Base-by-base conservation (phyloP, 805 yeast genomes). In the Kazachstania psychrophila region DNA sequence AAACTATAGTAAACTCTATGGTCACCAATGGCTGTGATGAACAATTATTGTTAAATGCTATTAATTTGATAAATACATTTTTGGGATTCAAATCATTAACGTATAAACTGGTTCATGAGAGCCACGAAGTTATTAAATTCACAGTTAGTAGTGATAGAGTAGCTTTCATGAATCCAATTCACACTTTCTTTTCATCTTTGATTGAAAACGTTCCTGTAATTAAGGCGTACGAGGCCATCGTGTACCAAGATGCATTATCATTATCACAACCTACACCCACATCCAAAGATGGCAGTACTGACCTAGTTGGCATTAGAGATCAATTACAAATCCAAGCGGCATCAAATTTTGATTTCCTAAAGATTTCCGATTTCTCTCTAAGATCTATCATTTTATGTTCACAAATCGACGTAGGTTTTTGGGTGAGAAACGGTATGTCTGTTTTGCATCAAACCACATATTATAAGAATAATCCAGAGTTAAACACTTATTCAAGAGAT, bases 381-480 rank as follows among this genome's bases (percentile, higher is more conserved):
- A 67, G 81, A 52, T 69, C 79, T 12, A 61, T 77, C 23, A 86
- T 78, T 1, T 60, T 79, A 22, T 68, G 72, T 14, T 60, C 77
- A 3, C 89, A 81, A 48, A 72, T 79, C 3, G 69, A 69, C 23
- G 61, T 72, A 2, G 82, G 82, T 1, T 74, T 72, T 42, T 81
- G 92, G 92, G 70, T 81, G 2, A 69, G 89, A 59, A 81, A 81
- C 49, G 92, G 92, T 15, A 50, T 63, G 36, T 65, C 72, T 5
- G 72, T 69, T 2, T 55, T 73, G 4, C 64, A 69, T 29, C 76
- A 75, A 44, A 70, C 77, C 0, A 52, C 69, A 0, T 58, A 69
- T 12, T 75, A 77, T 43, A 61, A 62, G 37, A 69, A 65, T n/a
- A 61, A 69, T 51, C 54, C 68, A 2, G 71, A 70, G 39, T 45